These are phyloP conservation scores for Russula virescens DNA, from an alignment of 768 basidiomycete genomes.

Conservation along the genomic window DNA sequence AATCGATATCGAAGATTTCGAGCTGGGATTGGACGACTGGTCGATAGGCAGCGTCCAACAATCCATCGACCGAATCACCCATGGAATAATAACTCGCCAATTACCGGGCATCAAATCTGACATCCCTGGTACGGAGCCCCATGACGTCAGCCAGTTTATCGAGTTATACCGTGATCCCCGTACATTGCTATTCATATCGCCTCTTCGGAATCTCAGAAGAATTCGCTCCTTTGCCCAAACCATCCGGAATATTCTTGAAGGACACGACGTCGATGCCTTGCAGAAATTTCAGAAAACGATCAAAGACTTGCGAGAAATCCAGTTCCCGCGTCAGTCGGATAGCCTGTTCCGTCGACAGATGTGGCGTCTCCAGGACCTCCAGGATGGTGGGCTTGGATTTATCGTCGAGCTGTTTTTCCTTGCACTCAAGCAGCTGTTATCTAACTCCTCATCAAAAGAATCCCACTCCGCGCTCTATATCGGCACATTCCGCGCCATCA, in stretches of 20 bases:
- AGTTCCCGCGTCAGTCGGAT: too few relatives aligned
- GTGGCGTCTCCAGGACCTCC: not conserved
- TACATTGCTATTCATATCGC: not conserved
- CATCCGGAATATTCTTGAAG: not conserved
- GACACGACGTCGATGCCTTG: too few relatives aligned
- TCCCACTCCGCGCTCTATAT: too few relatives aligned
- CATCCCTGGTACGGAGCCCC: too few relatives aligned
- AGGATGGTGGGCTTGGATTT: not conserved
- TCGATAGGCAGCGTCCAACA: too few relatives aligned
- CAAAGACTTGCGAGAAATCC: not conserved
- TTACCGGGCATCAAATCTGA: not conserved
- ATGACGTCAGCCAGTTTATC: not conserved
- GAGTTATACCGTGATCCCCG: not conserved
- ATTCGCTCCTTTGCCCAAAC: not conserved
- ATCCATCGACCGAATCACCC: not conserved
- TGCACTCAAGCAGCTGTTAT: not conserved
- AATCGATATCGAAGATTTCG: not conserved
- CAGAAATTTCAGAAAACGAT: not conserved
- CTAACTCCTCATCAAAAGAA: not conserved
- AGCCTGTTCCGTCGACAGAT: not conserved
- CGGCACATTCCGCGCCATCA: too few relatives aligned
- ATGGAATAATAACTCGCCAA: not conserved
- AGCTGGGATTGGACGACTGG: not conserved
- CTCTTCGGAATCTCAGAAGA: not conserved
- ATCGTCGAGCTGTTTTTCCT: constrained; percentile 3